A percentile compares a stretch with the other conserved stretches of the same genome.
Evolutionary conservation across 345 rosid genomes (phyloP).

Genomic region (Aquilaria yunnanensis): DNA sequence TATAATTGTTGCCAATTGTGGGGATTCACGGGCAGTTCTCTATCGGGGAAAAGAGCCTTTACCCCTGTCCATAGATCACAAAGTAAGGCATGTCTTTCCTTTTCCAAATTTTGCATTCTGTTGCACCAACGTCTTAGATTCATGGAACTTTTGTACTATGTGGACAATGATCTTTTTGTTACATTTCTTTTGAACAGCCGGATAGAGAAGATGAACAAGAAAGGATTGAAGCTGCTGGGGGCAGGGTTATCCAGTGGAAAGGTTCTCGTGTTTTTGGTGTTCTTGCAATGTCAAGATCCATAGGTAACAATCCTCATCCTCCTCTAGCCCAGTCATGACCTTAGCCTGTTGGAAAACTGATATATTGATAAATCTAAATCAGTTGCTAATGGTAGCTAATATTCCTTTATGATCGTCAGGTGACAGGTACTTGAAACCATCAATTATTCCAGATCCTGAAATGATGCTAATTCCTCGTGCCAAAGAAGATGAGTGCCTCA

Average conservation of each 20-base stretch:
- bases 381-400: background rate
- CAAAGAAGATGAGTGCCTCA: conserved; percentile 69
- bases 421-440: conserved; percentile 65
- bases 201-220: conserved; percentile 71
- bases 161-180: conserved; percentile 4
- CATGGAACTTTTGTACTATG: background rate
- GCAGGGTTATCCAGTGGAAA: conserved; percentile 72
- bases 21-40: conserved; percentile 82
- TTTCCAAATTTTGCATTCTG: background rate
- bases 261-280: conserved; percentile 75
- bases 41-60: conserved; percentile 54
- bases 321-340: background rate
- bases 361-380: background rate
- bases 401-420: conserved; percentile 31
- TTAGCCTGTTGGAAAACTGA: background rate
- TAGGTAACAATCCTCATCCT: conserved; percentile 30
- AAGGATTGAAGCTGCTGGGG: conserved; percentile 80
- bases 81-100: conserved; percentile 28
- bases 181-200: conserved; percentile 42
- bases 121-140: background rate
- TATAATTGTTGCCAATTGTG: conserved; percentile 63
- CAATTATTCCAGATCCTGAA: conserved; percentile 71
- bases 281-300: conserved; percentile 91
- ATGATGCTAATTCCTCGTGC: conserved; percentile 44
- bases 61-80: conserved; percentile 65